Base-by-base conservation (phyloP, 2,329 filamentous ascomycete genomes). In the Pseudocercospora pini-densiflorae region DNA sequence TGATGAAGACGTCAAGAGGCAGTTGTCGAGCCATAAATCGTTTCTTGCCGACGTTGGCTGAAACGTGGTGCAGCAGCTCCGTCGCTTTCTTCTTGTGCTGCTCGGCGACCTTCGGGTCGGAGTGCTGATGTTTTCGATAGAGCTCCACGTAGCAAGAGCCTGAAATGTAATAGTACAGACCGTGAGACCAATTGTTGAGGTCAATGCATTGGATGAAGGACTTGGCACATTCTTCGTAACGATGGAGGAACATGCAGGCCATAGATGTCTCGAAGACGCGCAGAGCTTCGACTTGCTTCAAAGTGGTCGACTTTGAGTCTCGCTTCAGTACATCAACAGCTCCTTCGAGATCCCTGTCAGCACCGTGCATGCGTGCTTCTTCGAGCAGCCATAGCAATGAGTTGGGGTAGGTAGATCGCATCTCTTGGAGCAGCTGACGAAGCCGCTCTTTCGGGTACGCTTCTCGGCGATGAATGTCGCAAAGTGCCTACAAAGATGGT, bases 181-280 rank as follows among this genome's bases (percentile, higher is more conserved):
- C 89, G 61, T 93, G 93, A 63, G 90, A 94, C 95, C 95, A 98
- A 72, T 92, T 92, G 79, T 97, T 97, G 63, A 95, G 85, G 62
- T 92, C 89, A 10, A 92, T 83, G 78, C 84, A 84, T 71, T 84
- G 83, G 59, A 94, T 79, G 79, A 97, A 98, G 0, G 88, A 86
- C 64, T 90, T 85, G 2, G 92, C 87, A 79, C 92, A 93, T 3
- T 89, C 84, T 7, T 87, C 79, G 81, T 94, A 97, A 69, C 90
- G 85, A 77, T 96, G 92, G 19, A 90, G 80, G 74, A 91, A 94
- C 88, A 97, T 91, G 67, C 87, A 85, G 73, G 91, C 88, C 70
- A 98, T 80, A 53, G 90, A 90, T 72, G 91, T 87, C 79, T 98
- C 94, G 76, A 98, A 99, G 75, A 89, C 88, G 74, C 91, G 90